phyloP scores from a whole-genome alignment of 192 early-diverging fungal genomes.

The Coemansia javaensis region DNA sequence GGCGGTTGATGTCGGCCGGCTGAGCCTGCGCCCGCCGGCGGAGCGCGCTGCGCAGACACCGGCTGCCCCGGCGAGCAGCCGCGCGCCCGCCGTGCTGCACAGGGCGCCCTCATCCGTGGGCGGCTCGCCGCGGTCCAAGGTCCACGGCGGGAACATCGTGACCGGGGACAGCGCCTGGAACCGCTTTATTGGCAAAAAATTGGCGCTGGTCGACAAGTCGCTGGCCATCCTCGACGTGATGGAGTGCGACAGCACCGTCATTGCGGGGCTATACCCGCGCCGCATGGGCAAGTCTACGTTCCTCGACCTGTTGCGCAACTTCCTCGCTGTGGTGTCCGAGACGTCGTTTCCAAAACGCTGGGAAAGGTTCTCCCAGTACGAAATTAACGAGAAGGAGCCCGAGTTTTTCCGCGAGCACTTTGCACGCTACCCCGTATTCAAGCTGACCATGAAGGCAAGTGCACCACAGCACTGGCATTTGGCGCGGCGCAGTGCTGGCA shows the following conservation, averaged over 20 bases:
- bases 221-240: not conserved
- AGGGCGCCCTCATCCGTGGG: too few relatives aligned
- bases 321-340: not conserved
- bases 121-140: too few relatives aligned
- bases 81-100: too few relatives aligned
- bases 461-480: too few relatives aligned
- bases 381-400: not conserved
- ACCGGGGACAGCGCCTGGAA: too few relatives aligned
- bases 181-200: too few relatives aligned
- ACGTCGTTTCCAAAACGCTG: not conserved
- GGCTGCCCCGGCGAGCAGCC: too few relatives aligned
- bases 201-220: not conserved
- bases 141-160: too few relatives aligned
- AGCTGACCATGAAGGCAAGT: not conserved
- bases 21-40: too few relatives aligned
- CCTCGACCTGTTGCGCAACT: not conserved
- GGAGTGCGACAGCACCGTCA: not conserved
- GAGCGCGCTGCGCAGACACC: too few relatives aligned
- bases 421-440: not conserved
- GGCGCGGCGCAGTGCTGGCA: not conserved
- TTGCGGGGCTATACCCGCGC: not conserved
- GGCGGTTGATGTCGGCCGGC: too few relatives aligned
- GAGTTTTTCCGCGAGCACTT: not conserved
- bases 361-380: not conserved
- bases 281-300: not conserved